Percentiles rank a stretch among this genome's conserved stretches.
These are phyloP conservation scores for Bromus sterilis DNA, from an alignment of 176 grass and related monocot species.

Conservation along the genomic window DNA sequence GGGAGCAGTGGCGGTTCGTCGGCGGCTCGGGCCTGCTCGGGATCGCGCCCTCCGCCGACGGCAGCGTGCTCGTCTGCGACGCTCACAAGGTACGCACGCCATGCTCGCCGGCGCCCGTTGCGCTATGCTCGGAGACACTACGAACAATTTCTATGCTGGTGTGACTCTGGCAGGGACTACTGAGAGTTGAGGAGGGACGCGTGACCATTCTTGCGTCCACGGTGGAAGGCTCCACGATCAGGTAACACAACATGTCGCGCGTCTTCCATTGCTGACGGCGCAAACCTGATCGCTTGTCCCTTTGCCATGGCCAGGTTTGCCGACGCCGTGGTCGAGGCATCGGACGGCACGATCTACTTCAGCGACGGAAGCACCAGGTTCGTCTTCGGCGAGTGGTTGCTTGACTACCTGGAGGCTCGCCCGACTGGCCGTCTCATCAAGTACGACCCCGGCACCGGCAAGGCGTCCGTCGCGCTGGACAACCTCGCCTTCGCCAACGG, in stretches of 20 bases:
- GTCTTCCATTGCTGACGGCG: neutral
- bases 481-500: constrained; percentile 54
- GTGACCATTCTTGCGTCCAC: constrained; percentile 44
- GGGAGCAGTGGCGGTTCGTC: constrained; percentile 52
- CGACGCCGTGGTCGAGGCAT: constrained; percentile 40
- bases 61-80: constrained; percentile 50
- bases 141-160: too few species aligned
- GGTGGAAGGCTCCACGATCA: constrained; percentile 38
- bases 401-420: constrained; percentile 36
- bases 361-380: constrained; percentile 54
- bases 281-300: too few species aligned
- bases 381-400: constrained; percentile 28
- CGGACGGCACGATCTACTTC: constrained; percentile 71
- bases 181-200: constrained; percentile 34
- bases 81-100: constrained; percentile 19
- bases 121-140: too few species aligned
- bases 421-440: constrained; percentile 59
- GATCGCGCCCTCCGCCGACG: constrained; percentile 21
- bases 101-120: neutral
- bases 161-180: neutral
- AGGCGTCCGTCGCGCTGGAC: constrained; percentile 35
- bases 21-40: constrained; percentile 43
- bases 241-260: neutral
- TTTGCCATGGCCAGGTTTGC: too few species aligned
- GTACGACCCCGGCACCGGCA: constrained; percentile 41